Evolutionary conservation across 202 grass and related monocot species (phyloP).

Genomic region (Hordeum pubiflorum): DNA sequence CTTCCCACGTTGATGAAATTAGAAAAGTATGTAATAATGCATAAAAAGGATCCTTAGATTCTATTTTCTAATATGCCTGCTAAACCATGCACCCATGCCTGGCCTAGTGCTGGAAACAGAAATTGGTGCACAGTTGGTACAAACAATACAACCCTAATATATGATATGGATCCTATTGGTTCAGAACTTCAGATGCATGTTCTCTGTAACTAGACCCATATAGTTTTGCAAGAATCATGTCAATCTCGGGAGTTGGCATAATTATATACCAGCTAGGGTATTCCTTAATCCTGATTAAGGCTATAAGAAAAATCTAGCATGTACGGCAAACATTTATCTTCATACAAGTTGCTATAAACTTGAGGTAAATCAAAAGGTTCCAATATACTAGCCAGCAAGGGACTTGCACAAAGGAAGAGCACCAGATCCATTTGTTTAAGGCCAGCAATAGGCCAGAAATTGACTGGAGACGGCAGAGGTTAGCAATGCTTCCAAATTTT

Average conservation of each 20-base stretch:
- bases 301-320: constrained; percentile 27
- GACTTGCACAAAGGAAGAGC: background rate
- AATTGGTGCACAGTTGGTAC: no score
- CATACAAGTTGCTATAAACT: constrained; percentile 29
- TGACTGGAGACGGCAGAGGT: constrained; percentile 24
- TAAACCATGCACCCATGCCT: no score
- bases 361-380: background rate
- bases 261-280: background rate
- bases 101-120: no score
- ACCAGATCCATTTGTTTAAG: constrained; percentile 24
- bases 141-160: background rate
- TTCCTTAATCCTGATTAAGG: background rate
- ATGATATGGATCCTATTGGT: background rate
- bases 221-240: constrained; percentile 5
- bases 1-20: no score
- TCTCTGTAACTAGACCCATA: background rate
- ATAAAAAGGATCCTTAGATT: no score
- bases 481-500: constrained; percentile 35
- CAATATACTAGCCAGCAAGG: background rate
- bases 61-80: no score
- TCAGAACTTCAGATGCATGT: background rate
- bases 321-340: constrained; percentile 11
- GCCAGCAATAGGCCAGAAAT: background rate
- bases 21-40: no score
- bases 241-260: background rate